Percentiles rank a stretch among this genome's conserved stretches.
Evolutionary conservation across 768 basidiomycete species (phyloP).

Genomic region (Amanita rubescens): DNA sequence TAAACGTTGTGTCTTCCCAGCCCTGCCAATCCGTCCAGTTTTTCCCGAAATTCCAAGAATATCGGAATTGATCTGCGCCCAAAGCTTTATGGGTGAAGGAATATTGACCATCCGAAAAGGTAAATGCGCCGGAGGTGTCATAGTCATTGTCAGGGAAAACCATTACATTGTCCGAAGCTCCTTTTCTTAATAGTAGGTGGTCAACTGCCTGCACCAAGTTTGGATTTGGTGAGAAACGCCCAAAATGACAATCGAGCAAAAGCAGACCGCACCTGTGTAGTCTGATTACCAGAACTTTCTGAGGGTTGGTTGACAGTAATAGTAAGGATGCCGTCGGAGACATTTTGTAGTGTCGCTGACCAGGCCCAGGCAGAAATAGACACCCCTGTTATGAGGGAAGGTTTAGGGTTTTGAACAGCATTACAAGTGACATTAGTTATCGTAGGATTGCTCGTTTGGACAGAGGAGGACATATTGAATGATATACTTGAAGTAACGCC

Average conservation of each 20-base stretch:
- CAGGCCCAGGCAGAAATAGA: constrained; percentile 61
- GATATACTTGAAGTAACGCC: constrained; percentile 56
- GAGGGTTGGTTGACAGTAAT: constrained; percentile 57
- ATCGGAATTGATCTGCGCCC: constrained; percentile 84
- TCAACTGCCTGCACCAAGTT: constrained; percentile 49
- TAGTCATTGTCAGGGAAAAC: constrained; percentile 86
- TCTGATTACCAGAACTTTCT: constrained; percentile 29
- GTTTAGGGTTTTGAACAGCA: constrained; percentile 38
- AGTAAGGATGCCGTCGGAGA: constrained; percentile 79
- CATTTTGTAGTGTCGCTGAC: constrained; percentile 63
- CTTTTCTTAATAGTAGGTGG: constrained; percentile 78
- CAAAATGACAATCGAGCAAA: constrained; percentile 13
- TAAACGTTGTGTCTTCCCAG: constrained; percentile 68
- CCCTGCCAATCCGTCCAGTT: constrained; percentile 76
- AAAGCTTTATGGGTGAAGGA: constrained; percentile 75
- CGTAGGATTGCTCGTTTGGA: constrained; percentile 48
- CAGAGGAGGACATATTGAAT: constrained; percentile 65
- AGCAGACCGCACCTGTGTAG: constrained; percentile 44
- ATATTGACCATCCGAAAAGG: constrained; percentile 54
- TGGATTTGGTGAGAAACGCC: constrained; percentile 8
- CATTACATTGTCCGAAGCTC: constrained; percentile 65
- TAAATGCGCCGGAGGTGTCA: constrained; percentile 48
- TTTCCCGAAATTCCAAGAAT: constrained; percentile 79
- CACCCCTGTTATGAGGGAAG: constrained; percentile 45
- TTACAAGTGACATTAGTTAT: constrained; percentile 45